Evolutionary conservation across 2,329 filamentous ascomycete species (phyloP).

Genomic region (Leptographium radiaticola): DNA sequence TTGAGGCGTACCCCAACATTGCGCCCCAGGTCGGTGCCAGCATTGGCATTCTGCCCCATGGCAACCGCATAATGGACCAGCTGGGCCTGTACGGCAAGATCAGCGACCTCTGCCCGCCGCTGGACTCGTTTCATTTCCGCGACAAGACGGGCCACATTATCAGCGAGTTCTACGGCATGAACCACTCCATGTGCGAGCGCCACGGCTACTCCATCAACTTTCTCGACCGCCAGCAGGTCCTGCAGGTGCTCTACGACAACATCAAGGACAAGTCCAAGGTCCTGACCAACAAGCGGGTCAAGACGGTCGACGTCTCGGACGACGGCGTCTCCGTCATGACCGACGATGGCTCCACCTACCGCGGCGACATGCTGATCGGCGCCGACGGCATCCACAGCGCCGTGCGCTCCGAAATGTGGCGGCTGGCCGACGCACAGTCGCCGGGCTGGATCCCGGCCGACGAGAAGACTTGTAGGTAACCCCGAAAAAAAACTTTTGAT

Average conservation of each 20-base stretch:
- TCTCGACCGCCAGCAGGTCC: constrained; percentile 22
- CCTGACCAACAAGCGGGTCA: constrained; percentile 16
- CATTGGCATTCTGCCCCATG: constrained; percentile 30
- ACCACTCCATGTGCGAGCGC: constrained; percentile 4
- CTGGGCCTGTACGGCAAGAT: constrained; percentile 25
- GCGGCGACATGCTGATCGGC: constrained; percentile 23
- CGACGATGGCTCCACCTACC: constrained; percentile 16
- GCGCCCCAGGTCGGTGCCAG: constrained; percentile 32
- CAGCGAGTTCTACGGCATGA: constrained; percentile 11
- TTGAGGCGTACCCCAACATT: constrained; percentile 29
- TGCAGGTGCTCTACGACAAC: constrained; percentile 21
- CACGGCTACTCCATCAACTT: constrained; percentile 22
- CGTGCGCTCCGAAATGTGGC: constrained; percentile 8
- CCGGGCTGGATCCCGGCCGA: constrained; percentile 7
- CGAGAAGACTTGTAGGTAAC: neutral
- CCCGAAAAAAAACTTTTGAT: too few species aligned
- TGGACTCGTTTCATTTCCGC: constrained; percentile 5
- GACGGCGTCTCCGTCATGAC: constrained; percentile 19
- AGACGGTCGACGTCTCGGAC: constrained; percentile 13
- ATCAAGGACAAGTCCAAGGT: constrained; percentile 21
- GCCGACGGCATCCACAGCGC: constrained; percentile 27
- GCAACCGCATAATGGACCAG: constrained; percentile 34
- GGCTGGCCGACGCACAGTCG: constrained; percentile 1
- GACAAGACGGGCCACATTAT: constrained; percentile 9
- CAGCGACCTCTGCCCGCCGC: constrained; percentile 2